Evolutionary conservation across 2,329 filamentous ascomycete genomes (phyloP).

Genomic region (Colletotrichum costaricense): DNA sequence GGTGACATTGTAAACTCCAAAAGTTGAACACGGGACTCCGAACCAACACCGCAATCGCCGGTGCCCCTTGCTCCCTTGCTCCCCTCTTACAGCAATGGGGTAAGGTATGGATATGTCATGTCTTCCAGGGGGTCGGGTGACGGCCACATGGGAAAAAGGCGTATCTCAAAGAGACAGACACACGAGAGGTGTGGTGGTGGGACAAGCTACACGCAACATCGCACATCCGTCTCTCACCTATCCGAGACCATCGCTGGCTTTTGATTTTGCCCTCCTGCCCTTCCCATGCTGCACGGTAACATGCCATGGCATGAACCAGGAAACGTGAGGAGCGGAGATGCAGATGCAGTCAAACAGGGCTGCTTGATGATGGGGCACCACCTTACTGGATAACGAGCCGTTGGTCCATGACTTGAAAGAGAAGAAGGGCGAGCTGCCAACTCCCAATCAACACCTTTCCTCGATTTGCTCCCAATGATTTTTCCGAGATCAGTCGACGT

Average conservation of each 20-base stretch:
- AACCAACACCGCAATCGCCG: neutral
- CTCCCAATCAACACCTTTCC: constrained; percentile 1
- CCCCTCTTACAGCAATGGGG: neutral
- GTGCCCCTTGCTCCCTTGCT: neutral
- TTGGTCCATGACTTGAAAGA: neutral
- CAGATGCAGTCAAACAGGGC: constrained; percentile 27
- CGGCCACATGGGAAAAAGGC: neutral
- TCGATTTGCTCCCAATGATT: neutral
- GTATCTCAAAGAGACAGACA: neutral
- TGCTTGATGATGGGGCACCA: constrained; percentile 56
- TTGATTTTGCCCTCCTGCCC: neutral
- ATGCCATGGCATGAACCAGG: constrained; percentile 27
- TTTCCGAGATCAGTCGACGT: constrained; percentile 1
- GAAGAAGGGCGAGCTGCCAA: neutral
- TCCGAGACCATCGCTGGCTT: neutral
- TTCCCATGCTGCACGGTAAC: constrained; percentile 15
- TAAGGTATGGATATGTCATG: neutral
- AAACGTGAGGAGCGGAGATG: constrained; percentile 3
- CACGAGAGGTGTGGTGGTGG: neutral
- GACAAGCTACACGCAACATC: neutral
- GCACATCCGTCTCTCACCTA: neutral
- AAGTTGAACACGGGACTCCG: neutral
- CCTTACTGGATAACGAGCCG: constrained; percentile 50
- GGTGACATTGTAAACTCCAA: neutral
- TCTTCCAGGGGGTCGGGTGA: neutral